A percentile compares a stretch with the other conserved stretches of the same genome.
phyloP scores from a whole-genome alignment of 1,139 yeast genomes.

The Kazachstania sp. region DNA sequence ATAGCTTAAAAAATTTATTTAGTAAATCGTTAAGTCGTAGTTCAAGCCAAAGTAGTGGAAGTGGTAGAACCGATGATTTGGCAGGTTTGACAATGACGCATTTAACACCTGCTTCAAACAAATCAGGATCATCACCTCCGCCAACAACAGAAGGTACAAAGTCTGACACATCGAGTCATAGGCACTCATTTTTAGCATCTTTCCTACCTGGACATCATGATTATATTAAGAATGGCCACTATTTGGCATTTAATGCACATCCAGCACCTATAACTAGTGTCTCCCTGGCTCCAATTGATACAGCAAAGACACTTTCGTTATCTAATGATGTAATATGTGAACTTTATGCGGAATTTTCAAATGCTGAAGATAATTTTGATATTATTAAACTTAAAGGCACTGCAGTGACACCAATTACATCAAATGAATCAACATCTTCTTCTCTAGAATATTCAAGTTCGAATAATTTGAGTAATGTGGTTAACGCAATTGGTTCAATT shows the following conservation, averaged over 20 bases:
- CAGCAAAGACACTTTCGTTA: constrained; percentile 55
- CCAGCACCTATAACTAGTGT: constrained; percentile 68
- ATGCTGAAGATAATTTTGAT: constrained; percentile 9
- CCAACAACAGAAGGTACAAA: neutral
- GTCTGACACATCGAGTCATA: neutral
- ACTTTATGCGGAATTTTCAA: constrained; percentile 36
- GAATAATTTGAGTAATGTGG: constrained; percentile 10
- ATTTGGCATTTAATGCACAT: constrained; percentile 71
- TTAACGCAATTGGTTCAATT: constrained; percentile 30
- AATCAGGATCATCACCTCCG: neutral
- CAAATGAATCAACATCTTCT: neutral
- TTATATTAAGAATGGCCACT: constrained; percentile 32
- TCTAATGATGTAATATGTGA: constrained; percentile 78
- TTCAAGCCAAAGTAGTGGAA: constrained; percentile 8
- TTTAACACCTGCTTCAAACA: neutral
- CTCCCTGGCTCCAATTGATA: constrained; percentile 66
- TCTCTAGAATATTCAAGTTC: neutral
- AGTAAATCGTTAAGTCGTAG: constrained; percentile 40
- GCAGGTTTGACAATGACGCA: constrained; percentile 1
- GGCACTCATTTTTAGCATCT: constrained; percentile 14
- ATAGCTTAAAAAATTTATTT: constrained; percentile 62
- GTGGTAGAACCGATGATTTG: constrained; percentile 9
- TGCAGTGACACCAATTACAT: neutral
- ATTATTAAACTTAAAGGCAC: constrained; percentile 6
- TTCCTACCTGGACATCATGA: constrained; percentile 10